These are phyloP conservation scores for Areca catechu DNA, from an alignment of 176 grass and related monocot genomes.

Conservation along the genomic window DNA sequence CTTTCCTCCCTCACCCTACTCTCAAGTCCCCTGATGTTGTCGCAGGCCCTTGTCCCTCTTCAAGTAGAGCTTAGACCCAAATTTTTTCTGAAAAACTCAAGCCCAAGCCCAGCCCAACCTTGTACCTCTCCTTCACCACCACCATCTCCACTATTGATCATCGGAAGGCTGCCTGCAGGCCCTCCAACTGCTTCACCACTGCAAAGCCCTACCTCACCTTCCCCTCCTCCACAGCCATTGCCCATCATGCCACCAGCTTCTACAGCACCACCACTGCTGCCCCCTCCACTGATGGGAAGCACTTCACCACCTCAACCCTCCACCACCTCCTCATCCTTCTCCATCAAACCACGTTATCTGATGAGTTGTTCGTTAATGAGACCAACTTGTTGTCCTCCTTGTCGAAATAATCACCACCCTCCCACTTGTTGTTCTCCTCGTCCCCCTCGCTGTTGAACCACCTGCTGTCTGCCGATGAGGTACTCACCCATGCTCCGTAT, in stretches of 20 bases:
- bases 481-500: not conserved
- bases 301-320: not conserved
- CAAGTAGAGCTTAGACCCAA: too few relatives aligned
- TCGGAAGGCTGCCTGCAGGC: slow-evolving; percentile 62
- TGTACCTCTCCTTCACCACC: slow-evolving; percentile 60
- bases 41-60: too few relatives aligned
- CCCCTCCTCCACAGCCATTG: not conserved
- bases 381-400: not conserved
- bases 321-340: not conserved
- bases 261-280: not conserved
- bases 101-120: slow-evolving; percentile 3
- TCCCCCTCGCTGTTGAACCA: slow-evolving; percentile 74
- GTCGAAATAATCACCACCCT: not conserved
- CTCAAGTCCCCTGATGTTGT: too few relatives aligned
- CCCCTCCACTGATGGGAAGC: not conserved
- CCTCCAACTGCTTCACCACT: slow-evolving; percentile 69
- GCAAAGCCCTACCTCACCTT: slow-evolving; percentile 52
- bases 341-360: slow-evolving; percentile 11
- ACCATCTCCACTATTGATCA: slow-evolving; percentile 86
- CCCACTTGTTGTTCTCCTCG: slow-evolving; percentile 23
- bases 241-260: not conserved
- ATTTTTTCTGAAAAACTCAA: too few relatives aligned
- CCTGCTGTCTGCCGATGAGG: slow-evolving; percentile 30
- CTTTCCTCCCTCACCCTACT: too few relatives aligned
- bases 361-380: slow-evolving; percentile 33